Conservation (phyloP, 768 basidiomycete species). For the Lactarius tabidus region DNA sequence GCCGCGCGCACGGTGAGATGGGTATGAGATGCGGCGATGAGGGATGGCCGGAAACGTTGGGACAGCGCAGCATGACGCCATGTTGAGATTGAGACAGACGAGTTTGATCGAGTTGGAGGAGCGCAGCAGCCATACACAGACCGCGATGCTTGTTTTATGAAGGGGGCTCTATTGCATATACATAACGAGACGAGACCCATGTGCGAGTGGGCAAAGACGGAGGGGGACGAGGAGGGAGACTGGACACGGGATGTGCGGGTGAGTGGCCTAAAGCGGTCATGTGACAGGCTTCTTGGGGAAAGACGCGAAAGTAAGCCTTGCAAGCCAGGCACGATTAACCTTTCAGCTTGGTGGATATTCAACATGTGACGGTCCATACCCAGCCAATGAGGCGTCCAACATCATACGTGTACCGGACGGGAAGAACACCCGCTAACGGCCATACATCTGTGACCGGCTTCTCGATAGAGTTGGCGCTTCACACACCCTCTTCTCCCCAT, state of each 20-base stretch:
- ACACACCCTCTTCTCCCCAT: conserved; percentile 15
- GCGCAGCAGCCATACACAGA: conserved; percentile 7
- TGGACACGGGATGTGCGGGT: background rate
- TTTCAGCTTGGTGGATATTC: conserved; percentile 7
- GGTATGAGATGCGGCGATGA: background rate
- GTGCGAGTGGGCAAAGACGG: conserved; percentile 30
- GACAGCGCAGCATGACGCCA: conserved; percentile 17
- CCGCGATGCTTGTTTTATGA: conserved; percentile 10
- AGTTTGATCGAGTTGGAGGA: conserved; percentile 15
- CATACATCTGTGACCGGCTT: conserved; percentile 13
- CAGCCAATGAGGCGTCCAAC: conserved; percentile 4
- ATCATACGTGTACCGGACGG: conserved; percentile 22
- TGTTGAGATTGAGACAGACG: conserved; percentile 8
- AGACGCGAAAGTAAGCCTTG: conserved; percentile 11
- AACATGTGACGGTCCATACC: conserved; percentile 23
- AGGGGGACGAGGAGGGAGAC: background rate
- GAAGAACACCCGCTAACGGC: conserved; percentile 12
- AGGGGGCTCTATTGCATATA: conserved; percentile 34
- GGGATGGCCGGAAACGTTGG: conserved; percentile 12
- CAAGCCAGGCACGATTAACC: conserved; percentile 21
- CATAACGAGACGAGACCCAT: conserved; percentile 27
- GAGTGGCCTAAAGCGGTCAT: conserved; percentile 6
- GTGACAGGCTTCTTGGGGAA: conserved; percentile 12
- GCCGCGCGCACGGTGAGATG: conserved; percentile 16
- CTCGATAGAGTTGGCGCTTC: conserved; percentile 24